Percentiles rank a stretch among this genome's conserved stretches.
Conservation (phyloP, 2,329 filamentous ascomycete genomes). For the Xenosphaeropsis pyriputrescens region DNA sequence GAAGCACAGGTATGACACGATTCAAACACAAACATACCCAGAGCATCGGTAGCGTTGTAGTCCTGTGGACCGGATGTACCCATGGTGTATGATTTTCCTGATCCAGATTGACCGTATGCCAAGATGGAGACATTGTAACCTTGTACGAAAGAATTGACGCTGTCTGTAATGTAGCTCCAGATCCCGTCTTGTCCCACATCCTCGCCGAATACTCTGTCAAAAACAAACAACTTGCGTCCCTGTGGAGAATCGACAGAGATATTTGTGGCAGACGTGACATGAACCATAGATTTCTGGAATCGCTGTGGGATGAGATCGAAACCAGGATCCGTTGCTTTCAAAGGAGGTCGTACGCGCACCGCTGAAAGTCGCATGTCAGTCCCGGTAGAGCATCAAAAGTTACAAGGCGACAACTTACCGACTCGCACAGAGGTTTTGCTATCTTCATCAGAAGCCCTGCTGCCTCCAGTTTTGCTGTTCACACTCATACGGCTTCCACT, state of each 20-base stretch:
- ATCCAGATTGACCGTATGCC: conserved; percentile 93
- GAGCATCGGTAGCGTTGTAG: conserved; percentile 52
- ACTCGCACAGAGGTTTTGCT: conserved; percentile 88
- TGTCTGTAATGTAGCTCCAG: conserved; percentile 89
- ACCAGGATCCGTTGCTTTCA: conserved; percentile 73
- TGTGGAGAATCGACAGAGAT: conserved; percentile 82
- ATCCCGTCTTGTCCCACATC: conserved; percentile 76
- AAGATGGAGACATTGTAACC: conserved; percentile 98
- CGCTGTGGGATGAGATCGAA: conserved; percentile 91
- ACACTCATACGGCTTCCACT: conserved; percentile 80
- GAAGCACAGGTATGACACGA: conserved; percentile 2
- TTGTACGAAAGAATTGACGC: conserved; percentile 77
- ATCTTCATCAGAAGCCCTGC: conserved; percentile 81
- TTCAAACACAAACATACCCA: conserved; percentile 48
- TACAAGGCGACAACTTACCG: conserved; percentile 44
- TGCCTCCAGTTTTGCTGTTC: conserved; percentile 61
- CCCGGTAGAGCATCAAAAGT: not conserved
- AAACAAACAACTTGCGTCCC: conserved; percentile 89
- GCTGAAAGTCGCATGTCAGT: conserved; percentile 33
- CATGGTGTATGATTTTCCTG: conserved; percentile 98
- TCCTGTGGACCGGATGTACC: conserved; percentile 80
- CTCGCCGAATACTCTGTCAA: conserved; percentile 84
- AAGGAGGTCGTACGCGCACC: conserved; percentile 80
- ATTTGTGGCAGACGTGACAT: conserved; percentile 73
- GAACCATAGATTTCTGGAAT: conserved; percentile 86